These are phyloP conservation scores for Rhizopogon hawkerae DNA, from an alignment of 1,284 basidiomycete species.

Conservation along the genomic window DNA sequence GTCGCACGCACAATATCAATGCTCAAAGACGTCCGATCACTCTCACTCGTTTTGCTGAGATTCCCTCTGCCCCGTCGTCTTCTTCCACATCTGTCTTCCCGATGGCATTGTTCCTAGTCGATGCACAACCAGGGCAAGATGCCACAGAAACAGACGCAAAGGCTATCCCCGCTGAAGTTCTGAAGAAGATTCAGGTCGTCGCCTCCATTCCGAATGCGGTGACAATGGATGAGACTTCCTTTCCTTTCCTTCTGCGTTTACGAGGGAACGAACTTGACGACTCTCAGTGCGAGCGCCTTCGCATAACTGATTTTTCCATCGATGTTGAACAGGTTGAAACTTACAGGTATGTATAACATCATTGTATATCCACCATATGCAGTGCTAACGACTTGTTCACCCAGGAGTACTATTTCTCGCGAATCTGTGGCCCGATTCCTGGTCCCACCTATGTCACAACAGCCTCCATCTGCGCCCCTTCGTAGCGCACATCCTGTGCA, in stretches of 20 bases:
- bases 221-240: conserved; percentile 33
- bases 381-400: neutral
- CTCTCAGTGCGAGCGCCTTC: conserved; percentile 42
- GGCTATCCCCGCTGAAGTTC: conserved; percentile 41
- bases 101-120: conserved; percentile 21
- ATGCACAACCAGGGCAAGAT: conserved; percentile 15
- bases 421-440: conserved; percentile 42
- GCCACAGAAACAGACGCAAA: conserved; percentile 11
- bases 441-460: conserved; percentile 42
- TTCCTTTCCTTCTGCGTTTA: conserved; percentile 53
- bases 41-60: conserved; percentile 39
- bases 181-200: conserved; percentile 54
- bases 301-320: conserved; percentile 45
- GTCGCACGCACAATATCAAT: conserved; percentile 30
- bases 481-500: conserved; percentile 44
- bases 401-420: conserved; percentile 33
- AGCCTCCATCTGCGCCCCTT: conserved; percentile 56
- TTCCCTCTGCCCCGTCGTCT: conserved; percentile 25
- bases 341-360: conserved; percentile 52
- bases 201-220: conserved; percentile 51
- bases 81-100: conserved; percentile 13
- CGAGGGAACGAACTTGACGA: conserved; percentile 44
- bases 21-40: conserved; percentile 31
- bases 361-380: neutral
- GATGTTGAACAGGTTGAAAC: conserved; percentile 55